Conservation (phyloP, 2,329 filamentous ascomycete species). For the Talaromyces marneffei region DNA sequence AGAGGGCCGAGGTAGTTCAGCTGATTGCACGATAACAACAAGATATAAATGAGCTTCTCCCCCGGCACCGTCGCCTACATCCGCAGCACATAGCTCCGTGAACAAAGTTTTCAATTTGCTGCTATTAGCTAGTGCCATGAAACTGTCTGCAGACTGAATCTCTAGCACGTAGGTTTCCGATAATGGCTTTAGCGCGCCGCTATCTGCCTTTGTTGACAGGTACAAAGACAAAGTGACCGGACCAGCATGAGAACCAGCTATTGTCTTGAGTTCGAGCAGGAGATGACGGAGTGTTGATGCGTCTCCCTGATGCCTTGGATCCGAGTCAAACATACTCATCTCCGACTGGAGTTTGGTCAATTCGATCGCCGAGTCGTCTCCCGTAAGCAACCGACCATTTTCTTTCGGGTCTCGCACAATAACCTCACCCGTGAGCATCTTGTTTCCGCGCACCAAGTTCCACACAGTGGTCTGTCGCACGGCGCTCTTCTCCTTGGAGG, state of each 20-base stretch:
- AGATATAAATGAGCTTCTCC: conserved; percentile 72
- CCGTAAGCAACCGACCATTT: conserved; percentile 78
- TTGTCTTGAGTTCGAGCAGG: conserved; percentile 75
- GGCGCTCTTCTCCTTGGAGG: conserved; percentile 70
- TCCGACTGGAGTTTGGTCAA: conserved; percentile 86
- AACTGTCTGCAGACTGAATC: conserved; percentile 66
- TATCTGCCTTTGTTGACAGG: conserved; percentile 65
- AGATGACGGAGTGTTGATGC: conserved; percentile 71
- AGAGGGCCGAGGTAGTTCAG: conserved; percentile 40
- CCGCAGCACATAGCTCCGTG: conserved; percentile 72
- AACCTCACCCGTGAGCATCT: conserved; percentile 85
- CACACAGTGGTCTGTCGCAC: conserved; percentile 88
- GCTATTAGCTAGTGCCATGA: conserved; percentile 59
- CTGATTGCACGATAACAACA: conserved; percentile 70
- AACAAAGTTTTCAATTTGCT: conserved; percentile 78
- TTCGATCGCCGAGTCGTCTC: conserved; percentile 87
- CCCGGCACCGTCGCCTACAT: conserved; percentile 58
- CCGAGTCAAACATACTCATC: conserved; percentile 87
- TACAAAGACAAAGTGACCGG: conserved; percentile 71
- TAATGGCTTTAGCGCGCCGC: conserved; percentile 58
- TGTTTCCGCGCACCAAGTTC: conserved; percentile 91
- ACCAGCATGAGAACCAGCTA: conserved; percentile 70
- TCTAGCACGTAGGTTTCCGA: conserved; percentile 81
- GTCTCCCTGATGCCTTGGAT: conserved; percentile 63
- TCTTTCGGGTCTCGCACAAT: conserved; percentile 86